A percentile compares a stretch with the other conserved stretches of the same genome.
Evolutionary conservation across 345 rosid genomes (phyloP).

Genomic region (Cardiospermum halicacabum): DNA sequence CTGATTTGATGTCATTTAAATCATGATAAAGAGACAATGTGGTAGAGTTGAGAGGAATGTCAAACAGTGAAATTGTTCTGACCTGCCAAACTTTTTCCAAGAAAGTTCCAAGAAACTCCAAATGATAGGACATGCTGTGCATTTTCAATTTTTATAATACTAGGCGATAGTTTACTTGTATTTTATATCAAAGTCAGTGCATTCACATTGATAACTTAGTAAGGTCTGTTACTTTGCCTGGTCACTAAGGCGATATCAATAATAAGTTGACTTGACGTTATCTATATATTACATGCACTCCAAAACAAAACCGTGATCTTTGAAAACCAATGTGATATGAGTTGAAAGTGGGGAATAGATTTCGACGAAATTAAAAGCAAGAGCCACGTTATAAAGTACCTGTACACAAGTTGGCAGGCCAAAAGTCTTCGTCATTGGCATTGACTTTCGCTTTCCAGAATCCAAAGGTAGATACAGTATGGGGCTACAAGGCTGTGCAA

Average conservation of each 20-base stretch:
- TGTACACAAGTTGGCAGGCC: neutral
- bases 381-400: neutral
- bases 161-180: constrained; percentile 1
- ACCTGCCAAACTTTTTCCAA: neutral
- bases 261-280: too few relatives aligned
- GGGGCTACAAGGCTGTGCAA: too few relatives aligned
- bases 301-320: too few relatives aligned
- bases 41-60: neutral
- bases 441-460: neutral
- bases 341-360: neutral
- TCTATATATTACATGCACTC: too few relatives aligned
- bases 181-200: neutral
- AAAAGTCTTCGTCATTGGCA: neutral
- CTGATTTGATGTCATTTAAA: neutral
- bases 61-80: neutral
- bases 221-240: too few relatives aligned
- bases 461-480: too few relatives aligned
- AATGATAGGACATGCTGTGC: neutral
- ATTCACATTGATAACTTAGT: neutral
- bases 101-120: neutral
- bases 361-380: neutral
- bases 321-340: neutral
- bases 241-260: too few relatives aligned
- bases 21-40: neutral
- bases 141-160: neutral